phyloP scores from a whole-genome alignment of 2,329 filamentous ascomycete genomes.

The Claviceps sp. region DNA sequence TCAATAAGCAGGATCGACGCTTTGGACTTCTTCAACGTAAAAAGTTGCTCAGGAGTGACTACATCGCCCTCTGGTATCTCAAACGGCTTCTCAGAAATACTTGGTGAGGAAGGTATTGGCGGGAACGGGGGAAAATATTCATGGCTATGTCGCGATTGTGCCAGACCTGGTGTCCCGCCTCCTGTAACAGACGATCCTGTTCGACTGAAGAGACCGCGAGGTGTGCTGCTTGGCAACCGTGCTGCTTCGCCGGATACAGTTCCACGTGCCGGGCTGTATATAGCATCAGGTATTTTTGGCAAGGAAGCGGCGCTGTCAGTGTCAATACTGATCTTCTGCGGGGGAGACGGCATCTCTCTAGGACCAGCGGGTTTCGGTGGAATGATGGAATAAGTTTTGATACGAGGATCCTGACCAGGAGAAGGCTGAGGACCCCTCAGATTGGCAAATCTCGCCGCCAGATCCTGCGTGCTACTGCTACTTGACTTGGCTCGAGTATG shows the following conservation, averaged over 20 bases:
- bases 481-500: conserved; percentile 15
- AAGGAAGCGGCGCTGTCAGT: conserved; percentile 41
- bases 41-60: conserved; percentile 57
- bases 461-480: conserved; percentile 29
- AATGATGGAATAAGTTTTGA: conserved; percentile 33
- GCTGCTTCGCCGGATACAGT: conserved; percentile 53
- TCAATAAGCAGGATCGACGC: conserved; percentile 69
- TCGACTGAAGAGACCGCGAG: conserved; percentile 48
- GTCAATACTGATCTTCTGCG: conserved; percentile 29
- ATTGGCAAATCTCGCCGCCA: conserved; percentile 43
- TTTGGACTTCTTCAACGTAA: conserved; percentile 49
- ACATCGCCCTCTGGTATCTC: conserved; percentile 39
- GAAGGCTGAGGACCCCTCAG: conserved; percentile 31
- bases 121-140: conserved; percentile 19
- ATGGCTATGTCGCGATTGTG: conserved; percentile 15
- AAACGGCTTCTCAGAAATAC: conserved; percentile 26
- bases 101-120: conserved; percentile 13
- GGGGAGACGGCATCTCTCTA: conserved; percentile 35
- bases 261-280: conserved; percentile 66
- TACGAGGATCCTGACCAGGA: conserved; percentile 37
- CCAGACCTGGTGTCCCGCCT: conserved; percentile 15
- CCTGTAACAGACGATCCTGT: conserved; percentile 38
- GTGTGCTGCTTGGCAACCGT: conserved; percentile 50
- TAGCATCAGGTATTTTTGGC: conserved; percentile 60
- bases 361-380: conserved; percentile 30